Evolutionary conservation across 163 green algal genomes (phyloP).

Genomic region (Scenedesmus sp.): DNA sequence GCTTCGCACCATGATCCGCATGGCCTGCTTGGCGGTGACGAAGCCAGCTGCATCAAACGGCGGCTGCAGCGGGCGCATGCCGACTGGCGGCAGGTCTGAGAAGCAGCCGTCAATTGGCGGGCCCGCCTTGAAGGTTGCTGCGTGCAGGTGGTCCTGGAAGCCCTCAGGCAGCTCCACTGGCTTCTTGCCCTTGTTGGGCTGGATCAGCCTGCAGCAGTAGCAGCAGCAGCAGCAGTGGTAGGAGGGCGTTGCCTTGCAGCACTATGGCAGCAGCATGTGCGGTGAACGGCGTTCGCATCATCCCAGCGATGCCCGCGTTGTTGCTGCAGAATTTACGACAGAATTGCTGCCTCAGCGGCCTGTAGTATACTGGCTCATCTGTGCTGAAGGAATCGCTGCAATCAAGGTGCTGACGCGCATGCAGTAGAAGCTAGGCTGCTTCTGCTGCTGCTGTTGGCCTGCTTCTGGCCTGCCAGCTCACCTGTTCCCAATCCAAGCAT

Average conservation of each 20-base stretch:
- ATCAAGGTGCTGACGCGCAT: not conserved
- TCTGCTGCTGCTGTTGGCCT: not conserved
- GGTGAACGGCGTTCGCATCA: not conserved
- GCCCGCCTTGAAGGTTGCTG: constrained; percentile 10
- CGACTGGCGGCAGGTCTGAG: constrained; percentile 43
- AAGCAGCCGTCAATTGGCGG: constrained; percentile 21
- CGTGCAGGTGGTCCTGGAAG: constrained; percentile 15
- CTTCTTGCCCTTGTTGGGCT: constrained; percentile 43
- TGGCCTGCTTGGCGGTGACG: constrained; percentile 23
- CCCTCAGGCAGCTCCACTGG: not conserved
- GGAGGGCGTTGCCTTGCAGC: not conserved
- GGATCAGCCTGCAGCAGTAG: constrained; percentile 23
- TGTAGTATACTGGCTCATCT: too few relatives aligned
- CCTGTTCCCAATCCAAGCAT: constrained; percentile 49
- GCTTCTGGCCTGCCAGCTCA: not conserved
- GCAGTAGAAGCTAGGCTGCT: not conserved
- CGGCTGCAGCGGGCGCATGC: constrained; percentile 21
- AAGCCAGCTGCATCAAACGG: not conserved
- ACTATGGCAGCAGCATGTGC: not conserved
- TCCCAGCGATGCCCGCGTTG: not conserved
- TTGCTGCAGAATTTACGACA: too few relatives aligned
- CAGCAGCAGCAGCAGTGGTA: not conserved
- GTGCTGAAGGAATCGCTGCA: too few relatives aligned
- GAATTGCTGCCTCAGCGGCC: too few relatives aligned
- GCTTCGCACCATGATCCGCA: constrained; percentile 11